Evolutionary conservation across 2,329 filamentous ascomycete genomes (phyloP).

Genomic region (Pseudocercospora pini-densiflorae): DNA sequence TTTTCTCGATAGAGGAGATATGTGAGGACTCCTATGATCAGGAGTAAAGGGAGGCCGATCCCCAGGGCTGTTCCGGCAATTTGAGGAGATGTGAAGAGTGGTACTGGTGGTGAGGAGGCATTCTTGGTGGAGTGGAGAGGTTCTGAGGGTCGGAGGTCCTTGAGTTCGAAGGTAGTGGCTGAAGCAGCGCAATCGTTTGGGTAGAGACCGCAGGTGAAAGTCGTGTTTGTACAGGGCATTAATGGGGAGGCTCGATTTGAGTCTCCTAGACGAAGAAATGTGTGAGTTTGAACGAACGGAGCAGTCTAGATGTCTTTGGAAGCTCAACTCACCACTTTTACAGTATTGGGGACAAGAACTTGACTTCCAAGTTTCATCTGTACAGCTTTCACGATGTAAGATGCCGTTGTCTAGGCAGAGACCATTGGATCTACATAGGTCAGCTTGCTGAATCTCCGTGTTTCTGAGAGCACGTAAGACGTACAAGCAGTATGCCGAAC

Average conservation of each 20-base stretch:
- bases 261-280: conserved; percentile 10
- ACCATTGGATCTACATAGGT: conserved; percentile 15
- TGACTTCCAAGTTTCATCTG: conserved; percentile 22
- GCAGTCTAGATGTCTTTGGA: background rate
- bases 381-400: conserved; percentile 23
- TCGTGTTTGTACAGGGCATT: conserved; percentile 17
- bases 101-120: background rate
- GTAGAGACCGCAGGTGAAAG: conserved; percentile 20
- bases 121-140: conserved; percentile 13
- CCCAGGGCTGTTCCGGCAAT: conserved; percentile 13
- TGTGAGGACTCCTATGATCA: conserved; percentile 11
- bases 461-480: background rate
- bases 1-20: conserved; percentile 15
- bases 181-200: conserved; percentile 14
- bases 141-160: conserved; percentile 7
- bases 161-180: conserved; percentile 12
- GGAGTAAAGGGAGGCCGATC: conserved; percentile 12
- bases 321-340: conserved; percentile 17
- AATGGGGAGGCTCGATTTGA: conserved; percentile 13
- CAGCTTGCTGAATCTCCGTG: background rate
- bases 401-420: conserved; percentile 25
- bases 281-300: conserved; percentile 9
- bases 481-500: conserved; percentile 24
- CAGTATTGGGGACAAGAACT: conserved; percentile 24
- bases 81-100: conserved; percentile 9